Evolutionary conservation across 257 asterid species (phyloP).

Genomic region (Haberlea rhodopensis): DNA sequence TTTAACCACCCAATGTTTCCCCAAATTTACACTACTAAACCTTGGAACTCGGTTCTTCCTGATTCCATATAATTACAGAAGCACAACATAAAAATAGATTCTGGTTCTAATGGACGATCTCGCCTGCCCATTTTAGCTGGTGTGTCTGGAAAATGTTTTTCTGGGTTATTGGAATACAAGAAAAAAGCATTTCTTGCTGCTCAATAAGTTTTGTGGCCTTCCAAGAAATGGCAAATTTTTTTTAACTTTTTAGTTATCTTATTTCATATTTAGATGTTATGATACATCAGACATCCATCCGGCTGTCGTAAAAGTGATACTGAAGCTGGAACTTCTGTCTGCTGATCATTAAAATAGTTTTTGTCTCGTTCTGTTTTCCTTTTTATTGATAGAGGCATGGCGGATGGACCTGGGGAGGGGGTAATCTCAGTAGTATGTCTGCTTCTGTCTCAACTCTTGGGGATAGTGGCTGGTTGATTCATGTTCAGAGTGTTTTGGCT

Average conservation of each 20-base stretch:
- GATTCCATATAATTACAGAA: not conserved
- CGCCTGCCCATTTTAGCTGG: not conserved
- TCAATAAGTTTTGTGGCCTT: not conserved
- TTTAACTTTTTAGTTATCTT: slow-evolving; percentile 6
- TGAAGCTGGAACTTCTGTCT: slow-evolving; percentile 8
- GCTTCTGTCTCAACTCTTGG: slow-evolving; percentile 98
- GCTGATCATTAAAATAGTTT: slow-evolving; percentile 12
- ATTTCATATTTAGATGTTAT: slow-evolving; percentile 13
- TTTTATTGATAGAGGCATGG: slow-evolving; percentile 72
- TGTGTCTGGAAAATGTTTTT: slow-evolving; percentile 7
- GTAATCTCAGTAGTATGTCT: slow-evolving; percentile 98
- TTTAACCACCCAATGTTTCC: not conserved
- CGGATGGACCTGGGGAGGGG: slow-evolving; percentile 99
- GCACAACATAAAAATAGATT: slow-evolving; percentile 1
- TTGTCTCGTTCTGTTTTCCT: slow-evolving; percentile 19
- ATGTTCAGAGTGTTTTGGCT: slow-evolving; percentile 92
- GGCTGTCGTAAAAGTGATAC: slow-evolving; percentile 3
- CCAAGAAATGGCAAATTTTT: not conserved
- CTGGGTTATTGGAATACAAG: slow-evolving; percentile 9
- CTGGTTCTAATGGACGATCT: not conserved
- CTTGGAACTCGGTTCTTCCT: not conserved
- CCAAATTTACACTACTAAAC: not conserved
- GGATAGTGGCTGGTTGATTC: slow-evolving; percentile 97
- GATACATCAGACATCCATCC: slow-evolving; percentile 11
- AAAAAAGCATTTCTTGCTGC: slow-evolving; percentile 10